Base-by-base conservation (phyloP, 495 filamentous ascomycete species). In the Evernia prunastri region DNA sequence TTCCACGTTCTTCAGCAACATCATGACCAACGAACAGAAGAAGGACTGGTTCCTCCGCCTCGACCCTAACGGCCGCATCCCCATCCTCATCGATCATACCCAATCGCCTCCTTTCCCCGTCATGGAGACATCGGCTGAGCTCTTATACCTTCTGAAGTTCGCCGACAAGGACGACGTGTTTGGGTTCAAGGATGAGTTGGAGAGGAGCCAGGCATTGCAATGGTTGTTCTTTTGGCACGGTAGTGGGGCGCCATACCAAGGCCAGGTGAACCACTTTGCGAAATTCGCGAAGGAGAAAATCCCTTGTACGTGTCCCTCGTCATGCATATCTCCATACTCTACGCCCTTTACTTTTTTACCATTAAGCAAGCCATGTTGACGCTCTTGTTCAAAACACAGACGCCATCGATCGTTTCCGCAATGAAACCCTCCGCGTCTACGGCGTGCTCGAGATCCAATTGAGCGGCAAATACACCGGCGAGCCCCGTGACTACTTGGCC, bases 31-130 rank as follows among this genome's bases (percentile, higher is more conserved):
- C 60, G 80, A 82, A 63, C 81, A 85, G 64, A 85, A 84, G 75
- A 79, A 83, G 57, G 79, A 82, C 36, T 85, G 81, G 82, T 85
- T 84, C 64, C 72, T 85, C 25, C 73, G 77, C 36, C 72, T 84
- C 39, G 72, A 82, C 59, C 78, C 80, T 60, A 81, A 79, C 61
- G 76, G 81, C 33, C 77, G 79, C 36, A 82, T 84, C 64, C 81
- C 81, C 9, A 71, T 81, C 17, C 66, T 84, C 33, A 63, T 83
- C 63, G 81, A 84, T 70, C 78, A 82, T 65, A 78, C 71, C 39
- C 68, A 75, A 58, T 72, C 68, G n/a, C 80, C 81, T 12, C 80
- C 81, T 3, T 81, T 82, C 63, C 64, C 79, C 4, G 75, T 80
- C n/a, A 77, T 79, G 69, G 81, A 84, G 61, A 81, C 81, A 0